Base-by-base conservation (phyloP, 352 stramenopile genomes). In the Phytophthora hibernalis region DNA sequence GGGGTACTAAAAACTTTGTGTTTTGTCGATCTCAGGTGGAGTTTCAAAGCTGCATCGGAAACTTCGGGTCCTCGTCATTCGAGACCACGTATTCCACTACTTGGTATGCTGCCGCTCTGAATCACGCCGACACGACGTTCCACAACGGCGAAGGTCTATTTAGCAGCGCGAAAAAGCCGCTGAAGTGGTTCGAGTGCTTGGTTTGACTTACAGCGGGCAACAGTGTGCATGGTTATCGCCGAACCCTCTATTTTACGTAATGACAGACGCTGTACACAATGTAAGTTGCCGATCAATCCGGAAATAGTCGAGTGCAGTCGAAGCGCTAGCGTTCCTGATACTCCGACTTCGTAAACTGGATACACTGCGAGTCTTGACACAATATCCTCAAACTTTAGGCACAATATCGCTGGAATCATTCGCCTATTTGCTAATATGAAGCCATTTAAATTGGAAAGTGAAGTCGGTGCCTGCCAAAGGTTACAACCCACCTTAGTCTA, bases 121-220 rank as follows among this genome's bases (percentile, higher is more conserved):
- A 90, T 57, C 79, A 90, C 43, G 67, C 64, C 7, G 82, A 90
- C 53, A 84, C 69, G n/a, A 74, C 77, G 15, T 89, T 90, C 70
- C 75, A 83, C 68, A 85, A 85, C 22, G 79, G 75, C 10, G 82
- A 90, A 58, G 70, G 70, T 1, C 62, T 81, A 16, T 83, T 84
- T 37, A 78, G 82, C 55, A 74, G 69, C 31, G 59, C 62, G 12
- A 74, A 85, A 52, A 89, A 89, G 49, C 78, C 80, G 1, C 45
- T 85, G 26, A 89, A 89, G 68, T 89, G 80, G 80, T 89, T 89
- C 45, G 66, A 74, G 49, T 74, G 66, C 24, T 61, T 74, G 47
- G 35, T 74, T n/a, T 74, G 59, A 58, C n/a, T 37, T 53, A 16
- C 40, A 57, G 33, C 28, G 40, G 21, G 20, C 18, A 44, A 12